Conservation (phyloP, 176 grass and related monocot species). For the Oryza nivara region DNA sequence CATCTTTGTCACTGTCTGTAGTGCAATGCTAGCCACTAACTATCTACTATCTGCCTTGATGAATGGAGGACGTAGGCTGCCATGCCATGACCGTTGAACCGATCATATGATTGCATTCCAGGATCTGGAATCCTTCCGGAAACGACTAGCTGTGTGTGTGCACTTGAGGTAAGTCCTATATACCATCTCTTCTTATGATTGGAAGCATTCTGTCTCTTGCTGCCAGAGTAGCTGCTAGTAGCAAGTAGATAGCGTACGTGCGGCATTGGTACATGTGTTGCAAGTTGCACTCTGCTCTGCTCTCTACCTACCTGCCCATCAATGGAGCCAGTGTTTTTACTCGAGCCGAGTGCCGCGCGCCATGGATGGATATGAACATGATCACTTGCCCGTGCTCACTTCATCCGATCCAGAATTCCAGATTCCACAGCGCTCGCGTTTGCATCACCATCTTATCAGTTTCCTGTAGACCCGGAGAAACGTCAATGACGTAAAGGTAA, state of each 20-base stretch:
- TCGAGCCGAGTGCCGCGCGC: constrained; percentile 50
- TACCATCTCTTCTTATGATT: background rate
- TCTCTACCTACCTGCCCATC: background rate
- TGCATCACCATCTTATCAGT: constrained; percentile 10
- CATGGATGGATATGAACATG: constrained; percentile 14
- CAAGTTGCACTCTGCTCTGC: constrained; percentile 45
- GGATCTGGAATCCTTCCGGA: constrained; percentile 41
- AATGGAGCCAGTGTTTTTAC: constrained; percentile 42
- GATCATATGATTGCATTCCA: constrained; percentile 20
- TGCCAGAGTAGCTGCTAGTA: background rate
- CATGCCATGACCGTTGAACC: constrained; percentile 25
- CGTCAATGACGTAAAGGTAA: background rate
- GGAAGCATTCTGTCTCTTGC: constrained; percentile 3
- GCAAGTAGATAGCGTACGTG: constrained; percentile 21
- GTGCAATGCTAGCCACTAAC: background rate
- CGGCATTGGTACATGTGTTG: constrained; percentile 28
- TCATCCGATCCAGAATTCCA: background rate
- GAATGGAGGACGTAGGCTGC: background rate
- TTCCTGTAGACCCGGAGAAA: constrained; percentile 34
- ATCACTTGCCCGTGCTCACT: constrained; percentile 5
- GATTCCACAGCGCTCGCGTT: constrained; percentile 21
- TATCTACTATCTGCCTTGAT: background rate
- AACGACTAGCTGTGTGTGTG: constrained; percentile 12
- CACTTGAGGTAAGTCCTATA: background rate
- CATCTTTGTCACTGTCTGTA: constrained; percentile 24